Base-by-base conservation (phyloP, 306 rosid genomes). In the Cicer pinnatifidum region DNA sequence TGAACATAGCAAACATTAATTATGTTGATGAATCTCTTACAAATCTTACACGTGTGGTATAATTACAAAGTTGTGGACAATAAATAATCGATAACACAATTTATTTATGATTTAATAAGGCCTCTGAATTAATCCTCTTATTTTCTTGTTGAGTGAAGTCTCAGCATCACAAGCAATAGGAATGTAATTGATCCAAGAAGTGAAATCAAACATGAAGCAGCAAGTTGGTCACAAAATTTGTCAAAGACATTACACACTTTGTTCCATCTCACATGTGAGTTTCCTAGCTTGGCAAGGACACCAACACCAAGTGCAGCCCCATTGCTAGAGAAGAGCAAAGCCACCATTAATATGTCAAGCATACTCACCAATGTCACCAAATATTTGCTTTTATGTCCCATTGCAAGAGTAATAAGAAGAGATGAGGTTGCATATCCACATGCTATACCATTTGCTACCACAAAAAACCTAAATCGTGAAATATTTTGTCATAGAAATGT, bases 271-370 rank as follows among this genome's bases (percentile, higher is more conserved):
- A 93, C 81, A 46, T 80, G 96, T 9, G 93, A 78, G 61, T 93
- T 93, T 41, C 97, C 98, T 20, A 72, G 58, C 67, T 59, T 75
- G 7, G 90, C 92, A 4, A 93, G 69, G 0, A 91, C 3, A 1
- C 96, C 94, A 11, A 89, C 54, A 0, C 92, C 92, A 0, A n/a
- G 4, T 38, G 94, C 75, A 6, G 92, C 97, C 16, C 98, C 97
- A 4, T 19, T 72, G 74, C 75, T 33, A 12, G 97, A 91, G 71
- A 86, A 91, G 52, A 91, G 89, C 77, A 93, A 63, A 4, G 82
- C 96, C 16, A 85, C 92, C 89, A 83, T 82, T 11, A 79, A 0
- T 13, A 72, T 67, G 44, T 91, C 98, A 7, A 86, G 45, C 41
- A 84, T 1, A 56, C 69, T 15, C 86, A 28, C 38, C 65, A 83